A percentile compares a stretch with the other conserved stretches of the same genome.
Conservation (phyloP, 768 basidiomycete genomes). For the Rhodotorula toruloides region DNA sequence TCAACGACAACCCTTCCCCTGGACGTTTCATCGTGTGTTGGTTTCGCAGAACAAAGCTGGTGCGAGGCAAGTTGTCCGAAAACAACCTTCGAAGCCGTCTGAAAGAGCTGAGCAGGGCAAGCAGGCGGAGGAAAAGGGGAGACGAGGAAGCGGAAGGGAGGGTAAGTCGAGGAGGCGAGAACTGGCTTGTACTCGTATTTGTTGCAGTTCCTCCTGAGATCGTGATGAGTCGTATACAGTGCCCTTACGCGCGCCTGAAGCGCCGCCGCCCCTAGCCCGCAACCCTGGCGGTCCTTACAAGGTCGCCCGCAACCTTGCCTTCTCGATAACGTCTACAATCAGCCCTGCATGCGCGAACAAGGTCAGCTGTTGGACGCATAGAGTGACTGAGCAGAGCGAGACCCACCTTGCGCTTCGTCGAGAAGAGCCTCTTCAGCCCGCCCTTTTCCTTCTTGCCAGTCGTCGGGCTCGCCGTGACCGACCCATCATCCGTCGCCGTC, state of each 20-base stretch:
- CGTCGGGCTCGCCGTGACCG: conserved; percentile 49
- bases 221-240: too few species aligned
- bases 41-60: too few species aligned
- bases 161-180: neutral
- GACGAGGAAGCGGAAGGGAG: neutral
- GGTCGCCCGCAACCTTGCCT: neutral
- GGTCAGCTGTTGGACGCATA: neutral
- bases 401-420: conserved; percentile 32
- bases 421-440: conserved; percentile 29
- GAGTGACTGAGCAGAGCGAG: neutral
- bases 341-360: neutral
- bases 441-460: conserved; percentile 11
- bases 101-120: neutral
- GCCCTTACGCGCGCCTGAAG: too few species aligned
- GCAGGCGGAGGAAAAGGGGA: neutral
- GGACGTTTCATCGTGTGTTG: neutral
- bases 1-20: neutral
- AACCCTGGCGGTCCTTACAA: too few species aligned
- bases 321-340: neutral
- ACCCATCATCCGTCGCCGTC: conserved; percentile 61
- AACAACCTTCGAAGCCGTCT: too few species aligned
- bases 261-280: too few species aligned
- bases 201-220: too few species aligned
- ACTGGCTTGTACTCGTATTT: too few species aligned
- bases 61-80: too few species aligned